Evolutionary conservation across 768 basidiomycete species (phyloP).

Genomic region (Naematelia encephala): DNA sequence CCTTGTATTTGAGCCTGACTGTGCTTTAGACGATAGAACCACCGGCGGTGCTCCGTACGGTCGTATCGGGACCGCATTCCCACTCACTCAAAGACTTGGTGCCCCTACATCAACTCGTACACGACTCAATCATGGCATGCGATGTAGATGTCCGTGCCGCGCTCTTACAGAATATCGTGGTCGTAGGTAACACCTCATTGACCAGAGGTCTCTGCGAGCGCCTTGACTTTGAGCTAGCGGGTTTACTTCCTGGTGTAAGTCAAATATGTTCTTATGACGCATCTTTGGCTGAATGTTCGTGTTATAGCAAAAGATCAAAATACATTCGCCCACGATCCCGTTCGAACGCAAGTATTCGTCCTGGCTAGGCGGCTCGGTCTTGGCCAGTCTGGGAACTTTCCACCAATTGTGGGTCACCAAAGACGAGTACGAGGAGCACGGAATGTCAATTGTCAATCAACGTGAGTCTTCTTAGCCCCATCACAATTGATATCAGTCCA

Average conservation of each 20-base stretch:
- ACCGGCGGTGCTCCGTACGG: constrained; percentile 38
- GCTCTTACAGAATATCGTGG: constrained; percentile 86
- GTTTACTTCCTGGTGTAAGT: constrained; percentile 75
- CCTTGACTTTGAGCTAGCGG: constrained; percentile 68
- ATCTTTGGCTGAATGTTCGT: neutral
- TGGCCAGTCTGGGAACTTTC: constrained; percentile 93
- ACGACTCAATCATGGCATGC: constrained; percentile 72
- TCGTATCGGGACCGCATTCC: constrained; percentile 47
- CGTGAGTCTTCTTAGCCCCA: constrained; percentile 31
- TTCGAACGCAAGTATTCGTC: constrained; percentile 85
- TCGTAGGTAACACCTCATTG: constrained; percentile 89
- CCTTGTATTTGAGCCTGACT: neutral
- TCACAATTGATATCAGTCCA: no score
- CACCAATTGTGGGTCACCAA: constrained; percentile 59
- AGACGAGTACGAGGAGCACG: constrained; percentile 50
- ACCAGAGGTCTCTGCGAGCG: constrained; percentile 83
- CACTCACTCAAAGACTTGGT: constrained; percentile 50
- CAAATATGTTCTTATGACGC: no score
- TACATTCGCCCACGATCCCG: constrained; percentile 86
- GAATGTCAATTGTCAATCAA: constrained; percentile 45
- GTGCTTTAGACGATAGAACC: constrained; percentile 40
- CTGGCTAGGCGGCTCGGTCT: constrained; percentile 94
- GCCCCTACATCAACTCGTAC: constrained; percentile 66
- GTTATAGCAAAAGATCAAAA: constrained; percentile 65
- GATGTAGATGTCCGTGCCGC: constrained; percentile 89